Percentiles rank a stretch among this genome's conserved stretches.
phyloP scores from a whole-genome alignment of 2,329 filamentous ascomycete species.

The Xylaria polymorpha region DNA sequence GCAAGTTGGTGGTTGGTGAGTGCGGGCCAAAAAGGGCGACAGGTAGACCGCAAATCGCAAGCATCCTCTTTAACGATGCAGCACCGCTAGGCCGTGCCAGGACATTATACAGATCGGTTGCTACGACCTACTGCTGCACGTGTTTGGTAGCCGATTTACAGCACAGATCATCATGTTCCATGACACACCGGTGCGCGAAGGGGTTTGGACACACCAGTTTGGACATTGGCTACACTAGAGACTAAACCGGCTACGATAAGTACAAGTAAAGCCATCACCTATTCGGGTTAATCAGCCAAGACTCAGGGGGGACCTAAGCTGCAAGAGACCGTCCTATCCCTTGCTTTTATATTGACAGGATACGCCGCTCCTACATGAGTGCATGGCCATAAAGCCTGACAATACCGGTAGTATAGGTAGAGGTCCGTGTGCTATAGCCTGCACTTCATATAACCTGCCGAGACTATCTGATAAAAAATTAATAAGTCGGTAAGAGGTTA shows the following conservation, averaged over 20 bases:
- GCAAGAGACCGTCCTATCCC: conserved; percentile 21
- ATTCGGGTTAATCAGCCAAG: conserved; percentile 25
- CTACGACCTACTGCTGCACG: conserved; percentile 32
- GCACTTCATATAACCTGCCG: not conserved
- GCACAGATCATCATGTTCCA: conserved; percentile 25
- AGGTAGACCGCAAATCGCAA: conserved; percentile 11
- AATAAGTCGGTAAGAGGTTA: not conserved
- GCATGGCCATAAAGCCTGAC: conserved; percentile 15
- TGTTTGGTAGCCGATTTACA: conserved; percentile 35
- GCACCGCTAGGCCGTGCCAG: conserved; percentile 7
- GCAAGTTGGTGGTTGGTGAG: conserved; percentile 29
- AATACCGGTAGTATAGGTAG: not conserved
- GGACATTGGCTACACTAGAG: conserved; percentile 11
- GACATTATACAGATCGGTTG: conserved; percentile 14
- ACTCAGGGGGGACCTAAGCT: conserved; percentile 16
- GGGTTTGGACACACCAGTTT: conserved; percentile 22
- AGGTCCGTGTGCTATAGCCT: conserved; percentile 27
- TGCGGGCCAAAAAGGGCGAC: conserved; percentile 7
- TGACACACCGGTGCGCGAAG: conserved; percentile 15
- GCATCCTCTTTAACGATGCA: conserved; percentile 6
- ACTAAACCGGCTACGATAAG: conserved; percentile 20
- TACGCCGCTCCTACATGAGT: conserved; percentile 12
- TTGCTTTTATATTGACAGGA: conserved; percentile 16
- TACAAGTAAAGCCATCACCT: conserved; percentile 21
- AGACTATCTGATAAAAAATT: not conserved